Evolutionary conservation across 257 asterid species (phyloP).

Genomic region (Primulina eburnea): DNA sequence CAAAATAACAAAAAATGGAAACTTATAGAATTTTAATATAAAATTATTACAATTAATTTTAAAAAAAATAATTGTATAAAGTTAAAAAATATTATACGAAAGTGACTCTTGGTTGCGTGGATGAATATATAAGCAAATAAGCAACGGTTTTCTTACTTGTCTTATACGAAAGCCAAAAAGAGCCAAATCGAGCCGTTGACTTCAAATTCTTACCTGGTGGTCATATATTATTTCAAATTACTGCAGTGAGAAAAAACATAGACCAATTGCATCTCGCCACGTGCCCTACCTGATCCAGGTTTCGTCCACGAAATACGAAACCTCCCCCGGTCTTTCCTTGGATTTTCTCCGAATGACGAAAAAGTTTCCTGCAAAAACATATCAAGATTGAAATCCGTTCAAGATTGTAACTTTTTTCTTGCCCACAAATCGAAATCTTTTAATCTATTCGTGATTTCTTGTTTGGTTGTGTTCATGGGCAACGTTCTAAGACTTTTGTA

Average conservation of each 20-base stretch:
- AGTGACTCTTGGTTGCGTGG: not conserved
- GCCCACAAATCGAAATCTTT: not conserved
- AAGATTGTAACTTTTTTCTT: not conserved
- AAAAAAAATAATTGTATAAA: no score
- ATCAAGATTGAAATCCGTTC: not conserved
- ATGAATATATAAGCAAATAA: no score
- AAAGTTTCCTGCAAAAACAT: not conserved
- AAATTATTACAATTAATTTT: no score
- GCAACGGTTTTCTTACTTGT: not conserved
- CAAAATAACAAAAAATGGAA: no score
- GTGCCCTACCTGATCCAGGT: not conserved
- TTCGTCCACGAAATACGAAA: not conserved
- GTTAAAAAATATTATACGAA: no score
- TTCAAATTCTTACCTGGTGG: not conserved
- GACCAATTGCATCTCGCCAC: not conserved
- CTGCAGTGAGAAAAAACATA: not conserved
- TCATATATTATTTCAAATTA: not conserved
- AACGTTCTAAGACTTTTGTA: slow-evolving; percentile 64
- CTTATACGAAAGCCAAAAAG: not conserved
- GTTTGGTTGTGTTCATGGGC: slow-evolving; percentile 46
- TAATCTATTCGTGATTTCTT: not conserved
- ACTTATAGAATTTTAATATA: no score
- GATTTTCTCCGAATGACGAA: not conserved
- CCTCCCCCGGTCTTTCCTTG: not conserved
- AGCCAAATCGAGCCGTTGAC: not conserved